Evolutionary conservation across 1,284 basidiomycete genomes (phyloP), one percentile per base, ranked within the genome.

Genomic region (Takashimella koratensis): DNA sequence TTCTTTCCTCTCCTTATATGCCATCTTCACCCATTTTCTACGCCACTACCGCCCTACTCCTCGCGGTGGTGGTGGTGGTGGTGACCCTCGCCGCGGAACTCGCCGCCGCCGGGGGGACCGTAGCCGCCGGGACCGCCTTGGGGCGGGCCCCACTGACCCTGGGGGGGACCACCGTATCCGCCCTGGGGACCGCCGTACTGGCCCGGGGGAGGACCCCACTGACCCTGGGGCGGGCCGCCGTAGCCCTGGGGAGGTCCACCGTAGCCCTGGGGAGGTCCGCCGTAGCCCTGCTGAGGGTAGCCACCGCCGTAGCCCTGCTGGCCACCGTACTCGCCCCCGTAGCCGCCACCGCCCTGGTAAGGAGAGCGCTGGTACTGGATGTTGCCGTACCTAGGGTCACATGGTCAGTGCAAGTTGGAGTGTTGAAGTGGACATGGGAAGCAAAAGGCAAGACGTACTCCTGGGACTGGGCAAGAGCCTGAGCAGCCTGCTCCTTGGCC

Each of bases 401-500:
- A n/a, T n/a, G n/a, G n/a, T n/a, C n/a, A n/a, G n/a, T n/a, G 45
- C 52, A 50, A 13, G 45, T 49, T 22, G 24, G 22, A 25, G 22
- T 8, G 42, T 12, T 13, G 42, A n/a, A n/a, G 42, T 43, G 8
- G 11, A 5, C 19, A 43, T 43, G 30, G 16, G 30, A 36, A 16
- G 30, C 16, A 16, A 36, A 36, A 36, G 30, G 16, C 36, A 41
- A 11, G 19, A 45, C 57, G 39, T 40, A 64, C 49, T 59, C 43
- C 26, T 54, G 42, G 4, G 48, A 52, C 46, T 60, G 54, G 22
- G 54, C 51, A 25, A 64, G 54, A n/a, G 63, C 63, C 11, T 54
- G 44, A 45, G 57, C 53, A n/a, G 58, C 60, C 40, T 49, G 43
- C 53, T 64, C 54, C 27, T 47, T 42, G 3, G 63, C 63, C n/a